Conservation (phyloP, 1,284 basidiomycete genomes). For the Moesziomyces aphidis region DNA sequence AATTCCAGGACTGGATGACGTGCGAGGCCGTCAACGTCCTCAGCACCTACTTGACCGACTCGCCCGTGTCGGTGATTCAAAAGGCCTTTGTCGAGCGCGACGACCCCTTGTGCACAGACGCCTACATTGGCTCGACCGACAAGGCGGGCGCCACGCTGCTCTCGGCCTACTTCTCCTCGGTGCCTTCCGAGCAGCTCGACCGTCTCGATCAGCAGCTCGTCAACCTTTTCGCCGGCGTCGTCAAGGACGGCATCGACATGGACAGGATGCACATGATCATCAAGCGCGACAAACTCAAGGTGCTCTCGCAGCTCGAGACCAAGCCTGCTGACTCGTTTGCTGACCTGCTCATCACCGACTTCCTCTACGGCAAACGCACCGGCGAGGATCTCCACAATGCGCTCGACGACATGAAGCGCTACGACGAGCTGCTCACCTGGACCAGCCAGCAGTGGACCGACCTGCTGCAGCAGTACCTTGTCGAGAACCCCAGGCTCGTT, state of each 20-base stretch:
- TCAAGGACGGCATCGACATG: constrained; percentile 87
- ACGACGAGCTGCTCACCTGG: constrained; percentile 76
- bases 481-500: constrained; percentile 61
- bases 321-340: constrained; percentile 71
- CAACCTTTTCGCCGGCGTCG: constrained; percentile 79
- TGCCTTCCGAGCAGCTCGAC: constrained; percentile 83
- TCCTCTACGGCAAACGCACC: constrained; percentile 86
- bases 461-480: constrained; percentile 79
- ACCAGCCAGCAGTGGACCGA: constrained; percentile 80
- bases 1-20: constrained; percentile 79
- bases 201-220: constrained; percentile 79
- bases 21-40: constrained; percentile 87
- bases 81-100: constrained; percentile 94
- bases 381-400: constrained; percentile 81
- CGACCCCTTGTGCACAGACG: constrained; percentile 84
- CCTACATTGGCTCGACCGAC: constrained; percentile 83
- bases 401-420: constrained; percentile 84
- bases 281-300: constrained; percentile 85
- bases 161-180: constrained; percentile 82
- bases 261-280: constrained; percentile 88
- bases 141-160: constrained; percentile 77
- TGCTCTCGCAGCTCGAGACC: constrained; percentile 69
- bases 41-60: constrained; percentile 83
- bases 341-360: constrained; percentile 76
- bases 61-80: constrained; percentile 85